Evolutionary conservation across 495 filamentous ascomycete genomes (phyloP).

Genomic region (Hypoxylon rickii): DNA sequence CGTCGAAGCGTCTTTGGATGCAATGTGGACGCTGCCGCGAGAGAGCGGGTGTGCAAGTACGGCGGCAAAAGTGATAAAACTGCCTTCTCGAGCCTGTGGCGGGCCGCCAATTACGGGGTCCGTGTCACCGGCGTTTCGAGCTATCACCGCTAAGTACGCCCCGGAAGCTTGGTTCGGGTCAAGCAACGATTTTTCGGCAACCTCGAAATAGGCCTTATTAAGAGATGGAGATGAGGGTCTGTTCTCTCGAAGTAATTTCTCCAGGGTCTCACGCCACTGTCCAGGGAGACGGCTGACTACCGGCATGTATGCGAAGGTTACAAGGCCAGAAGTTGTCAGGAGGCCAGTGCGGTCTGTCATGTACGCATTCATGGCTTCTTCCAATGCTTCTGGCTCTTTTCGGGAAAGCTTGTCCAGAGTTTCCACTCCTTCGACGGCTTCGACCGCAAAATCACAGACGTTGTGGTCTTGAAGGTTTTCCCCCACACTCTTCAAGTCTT

Average conservation of each 20-base stretch:
- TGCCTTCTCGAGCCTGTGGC: constrained; percentile 35
- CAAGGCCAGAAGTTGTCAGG: constrained; percentile 11
- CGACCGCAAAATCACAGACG: constrained; percentile 30
- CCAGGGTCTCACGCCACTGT: not conserved
- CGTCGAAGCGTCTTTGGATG: constrained; percentile 37
- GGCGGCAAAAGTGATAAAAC: constrained; percentile 47
- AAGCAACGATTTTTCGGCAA: constrained; percentile 16
- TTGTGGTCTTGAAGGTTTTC: constrained; percentile 62
- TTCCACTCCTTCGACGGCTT: constrained; percentile 17
- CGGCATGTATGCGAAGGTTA: constrained; percentile 18
- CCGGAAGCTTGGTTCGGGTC: constrained; percentile 6
- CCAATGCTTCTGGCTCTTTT: constrained; percentile 5
- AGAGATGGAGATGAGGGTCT: not conserved
- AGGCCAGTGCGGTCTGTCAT: constrained; percentile 3
- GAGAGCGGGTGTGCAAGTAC: constrained; percentile 58
- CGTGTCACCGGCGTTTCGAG: not conserved
- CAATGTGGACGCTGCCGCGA: constrained; percentile 62
- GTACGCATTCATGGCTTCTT: constrained; percentile 12
- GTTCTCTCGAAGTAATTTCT: not conserved
- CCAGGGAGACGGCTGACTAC: not conserved
- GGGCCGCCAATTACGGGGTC: constrained; percentile 31
- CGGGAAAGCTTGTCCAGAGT: constrained; percentile 7
- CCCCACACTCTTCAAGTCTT: constrained; percentile 58
- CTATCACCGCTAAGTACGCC: constrained; percentile 5
- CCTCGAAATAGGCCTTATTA: not conserved